Evolutionary conservation across 768 basidiomycete species (phyloP).

Genomic region (Clavulina sp.): DNA sequence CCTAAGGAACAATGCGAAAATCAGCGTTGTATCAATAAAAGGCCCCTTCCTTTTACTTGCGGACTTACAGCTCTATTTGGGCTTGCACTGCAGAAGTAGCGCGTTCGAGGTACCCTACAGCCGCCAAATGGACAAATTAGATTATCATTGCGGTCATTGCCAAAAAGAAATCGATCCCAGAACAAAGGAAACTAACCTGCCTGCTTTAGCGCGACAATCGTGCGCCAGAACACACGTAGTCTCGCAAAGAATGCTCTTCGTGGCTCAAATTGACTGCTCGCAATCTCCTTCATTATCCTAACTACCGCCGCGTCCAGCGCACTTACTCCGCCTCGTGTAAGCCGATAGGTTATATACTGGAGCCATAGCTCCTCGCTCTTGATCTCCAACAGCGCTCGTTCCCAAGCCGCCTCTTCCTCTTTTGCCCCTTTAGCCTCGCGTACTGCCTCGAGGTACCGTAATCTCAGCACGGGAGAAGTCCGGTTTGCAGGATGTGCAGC

Average conservation of each 20-base stretch:
- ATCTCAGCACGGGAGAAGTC: conserved; percentile 32
- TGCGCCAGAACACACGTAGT: conserved; percentile 54
- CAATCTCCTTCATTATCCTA: conserved; percentile 1
- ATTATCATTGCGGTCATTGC: background rate
- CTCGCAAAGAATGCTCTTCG: conserved; percentile 11
- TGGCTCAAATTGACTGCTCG: background rate
- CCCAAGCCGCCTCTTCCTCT: conserved; percentile 49
- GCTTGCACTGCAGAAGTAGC: conserved; percentile 68
- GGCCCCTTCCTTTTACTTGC: conserved; percentile 4
- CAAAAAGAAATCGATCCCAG: conserved; percentile 3
- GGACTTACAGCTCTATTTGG: conserved; percentile 68
- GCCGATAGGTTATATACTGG: conserved; percentile 67
- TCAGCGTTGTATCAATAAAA: background rate
- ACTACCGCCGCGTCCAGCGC: conserved; percentile 23
- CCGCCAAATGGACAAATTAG: no score
- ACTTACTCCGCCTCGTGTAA: conserved; percentile 25
- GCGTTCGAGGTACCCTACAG: conserved; percentile 56
- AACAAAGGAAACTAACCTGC: conserved; percentile 35
- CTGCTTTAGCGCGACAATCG: conserved; percentile 39
- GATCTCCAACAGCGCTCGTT: conserved; percentile 34
- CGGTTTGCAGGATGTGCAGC: conserved; percentile 34
- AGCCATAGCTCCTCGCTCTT: conserved; percentile 42
- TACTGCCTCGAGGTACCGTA: conserved; percentile 51
- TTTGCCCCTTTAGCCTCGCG: conserved; percentile 51
- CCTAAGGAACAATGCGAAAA: no score